phyloP scores from a whole-genome alignment of 805 yeast species.

The Schizosaccharomyces osmophilus region DNA sequence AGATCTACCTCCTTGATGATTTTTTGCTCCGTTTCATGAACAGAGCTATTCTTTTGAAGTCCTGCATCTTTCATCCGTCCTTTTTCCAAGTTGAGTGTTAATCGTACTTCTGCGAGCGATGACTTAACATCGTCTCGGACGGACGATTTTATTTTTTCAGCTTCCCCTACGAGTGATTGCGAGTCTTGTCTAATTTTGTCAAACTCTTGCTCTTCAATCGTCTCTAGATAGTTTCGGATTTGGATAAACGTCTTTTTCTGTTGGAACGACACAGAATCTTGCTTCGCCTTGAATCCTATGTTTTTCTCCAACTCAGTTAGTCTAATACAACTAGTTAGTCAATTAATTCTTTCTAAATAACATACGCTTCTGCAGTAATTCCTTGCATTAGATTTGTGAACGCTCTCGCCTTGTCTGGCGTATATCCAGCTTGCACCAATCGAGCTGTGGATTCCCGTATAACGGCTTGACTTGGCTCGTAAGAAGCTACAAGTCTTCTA shows the following conservation, averaged over 20 bases:
- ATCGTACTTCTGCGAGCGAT: background rate
- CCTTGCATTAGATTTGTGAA: background rate
- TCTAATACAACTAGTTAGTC: background rate
- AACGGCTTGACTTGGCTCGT: background rate
- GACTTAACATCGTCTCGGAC: background rate
- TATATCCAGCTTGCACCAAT: background rate
- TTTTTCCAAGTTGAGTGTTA: background rate
- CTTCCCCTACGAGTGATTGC: background rate
- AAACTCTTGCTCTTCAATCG: background rate
- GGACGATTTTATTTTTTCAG: background rate
- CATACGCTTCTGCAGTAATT: background rate
- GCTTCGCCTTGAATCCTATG: background rate
- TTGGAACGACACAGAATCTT: background rate
- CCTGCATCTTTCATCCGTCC: background rate
- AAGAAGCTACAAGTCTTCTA: background rate
- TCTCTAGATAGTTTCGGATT: background rate
- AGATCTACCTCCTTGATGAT: background rate
- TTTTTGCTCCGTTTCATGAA: background rate
- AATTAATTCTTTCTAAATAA: background rate
- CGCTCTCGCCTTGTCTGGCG: background rate
- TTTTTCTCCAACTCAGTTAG: background rate
- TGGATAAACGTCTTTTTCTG: background rate
- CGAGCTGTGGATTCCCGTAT: background rate
- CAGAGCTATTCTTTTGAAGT: background rate
- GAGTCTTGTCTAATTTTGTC: background rate